Conservation (phyloP, 2,329 filamentous ascomycete genomes). For the Fusarium gaditjirri region DNA sequence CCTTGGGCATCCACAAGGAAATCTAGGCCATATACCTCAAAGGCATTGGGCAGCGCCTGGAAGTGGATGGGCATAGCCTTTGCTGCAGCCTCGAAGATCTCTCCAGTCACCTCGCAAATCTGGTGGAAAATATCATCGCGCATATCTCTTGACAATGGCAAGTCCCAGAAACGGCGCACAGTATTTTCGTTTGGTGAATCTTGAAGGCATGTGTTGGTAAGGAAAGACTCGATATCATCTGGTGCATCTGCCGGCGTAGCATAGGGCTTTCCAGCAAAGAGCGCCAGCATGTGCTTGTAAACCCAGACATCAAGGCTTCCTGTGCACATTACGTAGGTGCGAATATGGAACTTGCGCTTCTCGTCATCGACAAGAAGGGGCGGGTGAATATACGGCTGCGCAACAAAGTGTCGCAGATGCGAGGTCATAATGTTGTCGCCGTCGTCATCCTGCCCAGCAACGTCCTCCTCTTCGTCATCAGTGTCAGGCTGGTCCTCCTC, state of each 20-base stretch:
- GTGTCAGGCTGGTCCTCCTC: constrained; percentile 75
- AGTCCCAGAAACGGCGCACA: constrained; percentile 79
- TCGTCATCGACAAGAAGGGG: constrained; percentile 75
- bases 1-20: constrained; percentile 80
- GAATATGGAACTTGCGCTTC: constrained; percentile 90
- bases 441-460: constrained; percentile 48
- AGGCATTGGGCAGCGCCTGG: constrained; percentile 86
- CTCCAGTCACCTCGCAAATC: constrained; percentile 77
- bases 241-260: constrained; percentile 66
- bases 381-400: constrained; percentile 92
- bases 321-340: constrained; percentile 86
- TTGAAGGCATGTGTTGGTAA: constrained; percentile 97
- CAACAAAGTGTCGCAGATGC: constrained; percentile 94
- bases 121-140: constrained; percentile 76
- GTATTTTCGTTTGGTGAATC: constrained; percentile 67
- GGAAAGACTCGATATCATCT: constrained; percentile 73
- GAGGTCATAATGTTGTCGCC: constrained; percentile 78
- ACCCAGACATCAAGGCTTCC: constrained; percentile 85
- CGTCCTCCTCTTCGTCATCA: constrained; percentile 69
- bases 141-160: constrained; percentile 62
- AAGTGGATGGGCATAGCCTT: constrained; percentile 89
- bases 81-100: constrained; percentile 88
- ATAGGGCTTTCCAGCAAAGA: constrained; percentile 86
- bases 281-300: constrained; percentile 89
- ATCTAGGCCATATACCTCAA: constrained; percentile 92